These are phyloP conservation scores for Hyaloscypha variabilis DNA, from an alignment of 495 filamentous ascomycete species.

Conservation along the genomic window DNA sequence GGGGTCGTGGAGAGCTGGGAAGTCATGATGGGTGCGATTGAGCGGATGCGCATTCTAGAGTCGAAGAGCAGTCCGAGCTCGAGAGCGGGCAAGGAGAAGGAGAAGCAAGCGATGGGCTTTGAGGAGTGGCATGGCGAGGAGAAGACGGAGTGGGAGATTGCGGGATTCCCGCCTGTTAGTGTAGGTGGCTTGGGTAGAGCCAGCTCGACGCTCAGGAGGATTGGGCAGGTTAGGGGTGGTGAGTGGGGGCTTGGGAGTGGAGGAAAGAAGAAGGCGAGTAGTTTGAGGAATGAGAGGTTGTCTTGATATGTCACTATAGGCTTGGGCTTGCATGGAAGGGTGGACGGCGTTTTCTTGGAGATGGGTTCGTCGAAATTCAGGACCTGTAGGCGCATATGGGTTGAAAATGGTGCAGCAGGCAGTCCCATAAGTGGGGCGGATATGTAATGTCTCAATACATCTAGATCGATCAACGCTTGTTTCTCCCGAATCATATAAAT, in stretches of 20 bases:
- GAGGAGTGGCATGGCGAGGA: constrained; percentile 28
- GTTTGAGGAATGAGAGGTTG: constrained; percentile 28
- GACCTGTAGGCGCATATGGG: no score
- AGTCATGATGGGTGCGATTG: constrained; percentile 33
- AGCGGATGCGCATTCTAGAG: constrained; percentile 27
- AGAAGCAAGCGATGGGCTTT: constrained; percentile 1
- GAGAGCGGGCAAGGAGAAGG: constrained; percentile 6
- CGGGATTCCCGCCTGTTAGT: neutral
- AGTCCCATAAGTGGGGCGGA: no score
- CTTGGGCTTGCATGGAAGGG: neutral
- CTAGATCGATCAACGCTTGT: no score
- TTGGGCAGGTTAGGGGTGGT: constrained; percentile 28
- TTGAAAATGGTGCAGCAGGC: no score
- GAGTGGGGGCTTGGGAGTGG: constrained; percentile 28
- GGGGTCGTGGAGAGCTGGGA: constrained; percentile 36
- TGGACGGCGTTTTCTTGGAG: neutral
- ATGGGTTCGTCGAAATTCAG: no score
- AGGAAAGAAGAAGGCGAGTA: constrained; percentile 30
- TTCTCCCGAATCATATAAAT: no score
- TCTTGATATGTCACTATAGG: constrained; percentile 10
- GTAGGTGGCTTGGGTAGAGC: constrained; percentile 15
- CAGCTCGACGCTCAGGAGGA: constrained; percentile 27
- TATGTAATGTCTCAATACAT: no score
- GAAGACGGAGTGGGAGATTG: constrained; percentile 26
- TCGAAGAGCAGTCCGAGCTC: neutral